Evolutionary conservation across 2,329 filamentous ascomycete genomes (phyloP), one percentile per base, ranked within the genome.

Genomic region (Ophiostoma fasciatum): DNA sequence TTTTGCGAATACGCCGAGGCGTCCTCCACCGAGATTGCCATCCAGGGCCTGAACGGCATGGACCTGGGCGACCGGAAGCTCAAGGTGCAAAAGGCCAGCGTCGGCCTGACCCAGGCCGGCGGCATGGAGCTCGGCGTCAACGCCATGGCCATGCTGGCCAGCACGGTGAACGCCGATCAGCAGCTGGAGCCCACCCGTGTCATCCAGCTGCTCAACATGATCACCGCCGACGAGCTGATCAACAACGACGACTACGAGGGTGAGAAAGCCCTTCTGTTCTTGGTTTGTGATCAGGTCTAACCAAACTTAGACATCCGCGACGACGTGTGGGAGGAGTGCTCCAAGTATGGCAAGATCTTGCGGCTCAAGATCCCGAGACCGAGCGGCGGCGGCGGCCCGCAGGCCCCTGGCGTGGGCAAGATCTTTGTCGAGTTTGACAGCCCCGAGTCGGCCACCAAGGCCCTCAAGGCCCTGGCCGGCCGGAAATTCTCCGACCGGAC

Each of bases 401-500:
- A 90, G 53, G 82, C 79, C 17, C 73, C 83, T 21, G 90, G 90
- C 31, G 85, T 98, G 17, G 90, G 90, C 54, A 98, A 96, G 68
- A 96, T 99, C 47, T 98, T 79, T 54, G 78, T 98, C 63, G 96
- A 94, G 56, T 98, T 84, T 52, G 82, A 90, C 45, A 72, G 66
- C 4, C 62, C 71, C 3, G 83, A 85, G 34, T 74, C 78, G 8
- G 82, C 88, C 15, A 78, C 81, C 43, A 87, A 82, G 51, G 92
- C 90, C 7, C 65, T 98, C 38, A 77, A 79, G 49, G 78, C 84
- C n/a, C 65, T 99, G 48, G 90, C 92, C 21, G 90, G 90, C 31
- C 73, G 92, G 45, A 94, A 96, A 56, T 99, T 98, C 55, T 82
- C 87, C 1, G 84, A 96, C 60, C 74, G 92, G 48, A 98, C 90